Conservation (phyloP, 2,329 filamentous ascomycete species). For the Aspergillus ochraceoroseus region DNA sequence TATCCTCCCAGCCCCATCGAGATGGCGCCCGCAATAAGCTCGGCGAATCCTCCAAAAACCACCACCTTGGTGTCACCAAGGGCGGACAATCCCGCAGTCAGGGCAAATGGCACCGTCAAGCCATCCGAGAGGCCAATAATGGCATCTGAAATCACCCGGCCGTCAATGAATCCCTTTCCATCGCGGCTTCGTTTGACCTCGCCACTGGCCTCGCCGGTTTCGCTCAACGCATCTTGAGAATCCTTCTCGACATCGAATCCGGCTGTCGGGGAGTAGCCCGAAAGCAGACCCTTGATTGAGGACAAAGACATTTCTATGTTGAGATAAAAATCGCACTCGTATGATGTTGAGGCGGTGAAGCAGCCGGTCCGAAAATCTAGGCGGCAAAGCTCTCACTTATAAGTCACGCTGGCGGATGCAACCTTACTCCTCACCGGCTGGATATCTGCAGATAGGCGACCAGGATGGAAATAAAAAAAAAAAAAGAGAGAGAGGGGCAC, state of each 20-base stretch:
- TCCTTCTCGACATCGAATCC: constrained; percentile 31
- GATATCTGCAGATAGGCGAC: too few relatives aligned
- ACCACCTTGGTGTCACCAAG: constrained; percentile 62
- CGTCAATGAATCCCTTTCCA: constrained; percentile 31
- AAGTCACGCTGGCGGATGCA: too few relatives aligned
- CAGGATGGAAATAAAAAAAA: neutral
- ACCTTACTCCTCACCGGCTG: too few relatives aligned
- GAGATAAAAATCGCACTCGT: too few relatives aligned
- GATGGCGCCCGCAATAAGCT: constrained; percentile 70
- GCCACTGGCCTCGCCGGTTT: constrained; percentile 19
- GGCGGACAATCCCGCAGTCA: constrained; percentile 63
- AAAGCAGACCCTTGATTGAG: constrained; percentile 29
- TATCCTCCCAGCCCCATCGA: constrained; percentile 74
- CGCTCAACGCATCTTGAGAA: constrained; percentile 8
- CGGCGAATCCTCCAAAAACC: constrained; percentile 67
- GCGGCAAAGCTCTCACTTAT: too few relatives aligned
- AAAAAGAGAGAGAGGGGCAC: neutral
- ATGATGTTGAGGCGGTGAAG: constrained; percentile 3
- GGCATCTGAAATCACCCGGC: constrained; percentile 50
- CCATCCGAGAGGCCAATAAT: constrained; percentile 75
- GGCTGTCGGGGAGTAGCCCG: constrained; percentile 26
- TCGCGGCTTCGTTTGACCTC: constrained; percentile 15
- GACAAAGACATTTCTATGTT: constrained; percentile 33
- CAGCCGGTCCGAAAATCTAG: too few relatives aligned
- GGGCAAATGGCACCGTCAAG: constrained; percentile 72